Conservation (phyloP, 1,284 basidiomycete genomes). For the Pisolithus thermaeus region DNA sequence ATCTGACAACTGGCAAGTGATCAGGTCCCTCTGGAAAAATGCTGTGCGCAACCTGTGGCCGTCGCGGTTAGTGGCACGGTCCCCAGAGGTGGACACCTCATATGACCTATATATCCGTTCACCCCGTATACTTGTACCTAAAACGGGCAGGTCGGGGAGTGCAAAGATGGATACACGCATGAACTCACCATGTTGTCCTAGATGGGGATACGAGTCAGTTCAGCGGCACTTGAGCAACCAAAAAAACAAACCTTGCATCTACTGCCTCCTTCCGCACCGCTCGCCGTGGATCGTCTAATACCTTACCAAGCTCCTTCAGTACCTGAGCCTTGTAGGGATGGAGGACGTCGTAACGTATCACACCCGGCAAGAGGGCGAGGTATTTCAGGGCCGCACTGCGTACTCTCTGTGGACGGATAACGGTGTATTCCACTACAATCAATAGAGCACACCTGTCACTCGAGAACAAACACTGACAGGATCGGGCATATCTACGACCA, state of each 20-base stretch:
- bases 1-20: too few species aligned
- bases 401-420: conserved; percentile 46
- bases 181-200: conserved; percentile 50
- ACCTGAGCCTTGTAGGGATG: conserved; percentile 71
- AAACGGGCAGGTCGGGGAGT: not conserved
- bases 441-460: not conserved
- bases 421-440: not conserved
- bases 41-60: too few species aligned
- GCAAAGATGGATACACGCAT: conserved; percentile 3
- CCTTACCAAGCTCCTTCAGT: conserved; percentile 66
- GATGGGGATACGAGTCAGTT: conserved; percentile 3
- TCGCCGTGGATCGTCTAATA: conserved; percentile 81
- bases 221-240: conserved; percentile 9
- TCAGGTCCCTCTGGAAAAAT: too few species aligned
- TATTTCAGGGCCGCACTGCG: conserved; percentile 73
- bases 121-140: conserved; percentile 58
- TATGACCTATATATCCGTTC: not conserved
- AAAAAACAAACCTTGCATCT: conserved; percentile 55
- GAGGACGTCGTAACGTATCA: conserved; percentile 74
- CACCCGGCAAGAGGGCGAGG: conserved; percentile 65
- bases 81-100: not conserved
- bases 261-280: conserved; percentile 83
- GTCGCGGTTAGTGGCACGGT: too few species aligned
- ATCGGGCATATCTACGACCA: conserved; percentile 43
- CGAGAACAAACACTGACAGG: conserved; percentile 36